Percentiles rank a stretch among this genome's conserved stretches.
Evolutionary conservation across 192 early-diverging fungal genomes (phyloP).

Genomic region (Backusella tarrabulga): DNA sequence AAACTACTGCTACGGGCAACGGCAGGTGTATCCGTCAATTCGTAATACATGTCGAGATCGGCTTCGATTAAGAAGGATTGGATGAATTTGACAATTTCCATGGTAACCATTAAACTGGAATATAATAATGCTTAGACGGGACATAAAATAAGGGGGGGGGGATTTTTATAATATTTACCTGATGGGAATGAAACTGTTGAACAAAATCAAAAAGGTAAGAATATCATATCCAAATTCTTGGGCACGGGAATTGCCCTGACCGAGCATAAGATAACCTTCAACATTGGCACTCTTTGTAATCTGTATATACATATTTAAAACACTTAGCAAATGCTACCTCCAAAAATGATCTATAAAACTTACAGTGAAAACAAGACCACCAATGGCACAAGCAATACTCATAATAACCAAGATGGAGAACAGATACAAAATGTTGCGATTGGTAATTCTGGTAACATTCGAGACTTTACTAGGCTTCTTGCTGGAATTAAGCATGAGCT

Average conservation of each 20-base stretch:
- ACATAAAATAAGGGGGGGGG: not conserved
- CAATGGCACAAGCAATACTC: conserved; percentile 85
- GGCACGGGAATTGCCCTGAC: conserved; percentile 20
- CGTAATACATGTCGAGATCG: conserved; percentile 97
- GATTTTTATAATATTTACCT: conserved; percentile 42
- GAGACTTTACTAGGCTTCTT: conserved; percentile 91
- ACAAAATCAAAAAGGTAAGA: conserved; percentile 96
- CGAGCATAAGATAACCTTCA: conserved; percentile 37
- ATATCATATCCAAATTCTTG: conserved; percentile 83
- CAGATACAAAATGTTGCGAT: conserved; percentile 90
- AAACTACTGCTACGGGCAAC: conserved; percentile 87
- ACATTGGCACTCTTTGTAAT: conserved; percentile 42
- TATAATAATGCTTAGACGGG: not conserved
- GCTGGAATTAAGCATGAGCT: conserved; percentile 95
- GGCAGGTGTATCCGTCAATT: conserved; percentile 91
- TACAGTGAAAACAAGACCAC: conserved; percentile 64
- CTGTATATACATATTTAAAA: not conserved
- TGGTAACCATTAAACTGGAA: conserved; percentile 91
- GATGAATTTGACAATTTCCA: conserved; percentile 97
- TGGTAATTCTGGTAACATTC: conserved; percentile 85
- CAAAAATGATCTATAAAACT: conserved; percentile 1
- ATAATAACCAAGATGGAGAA: conserved; percentile 84
- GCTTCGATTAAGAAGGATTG: conserved; percentile 86
- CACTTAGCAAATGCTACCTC: too few species aligned
- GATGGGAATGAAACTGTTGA: conserved; percentile 99